Evolutionary conservation across 1,284 basidiomycete genomes (phyloP).

Genomic region (Naganishia cerealis): DNA sequence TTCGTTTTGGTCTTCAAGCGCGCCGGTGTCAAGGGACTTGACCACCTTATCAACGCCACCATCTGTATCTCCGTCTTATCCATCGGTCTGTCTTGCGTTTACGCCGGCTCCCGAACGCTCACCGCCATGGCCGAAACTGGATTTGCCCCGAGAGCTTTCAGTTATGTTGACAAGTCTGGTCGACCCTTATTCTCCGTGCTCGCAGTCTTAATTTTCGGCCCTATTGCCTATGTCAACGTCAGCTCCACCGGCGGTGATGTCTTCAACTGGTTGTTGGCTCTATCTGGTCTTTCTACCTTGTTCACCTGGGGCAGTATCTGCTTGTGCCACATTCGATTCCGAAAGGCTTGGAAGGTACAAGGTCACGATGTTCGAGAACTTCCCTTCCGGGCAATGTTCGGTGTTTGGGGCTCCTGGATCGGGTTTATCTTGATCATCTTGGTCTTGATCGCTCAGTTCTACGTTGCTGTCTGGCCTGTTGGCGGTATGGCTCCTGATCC

Average conservation of each 20-base stretch:
- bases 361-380: conserved; percentile 57
- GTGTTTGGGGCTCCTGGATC: conserved; percentile 55
- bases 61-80: conserved; percentile 54
- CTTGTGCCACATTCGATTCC: conserved; percentile 54
- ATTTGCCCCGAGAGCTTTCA: conserved; percentile 55
- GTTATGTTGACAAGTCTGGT: conserved; percentile 58
- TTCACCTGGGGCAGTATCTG: conserved; percentile 55
- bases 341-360: conserved; percentile 56
- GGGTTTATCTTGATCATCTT: conserved; percentile 51
- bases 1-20: conserved; percentile 57
- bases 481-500: conserved; percentile 39
- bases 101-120: conserved; percentile 52
- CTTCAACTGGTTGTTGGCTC: conserved; percentile 57
- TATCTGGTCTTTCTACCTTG: conserved; percentile 58
- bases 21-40: conserved; percentile 54
- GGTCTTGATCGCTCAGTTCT: conserved; percentile 50
- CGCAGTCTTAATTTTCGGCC: conserved; percentile 48
- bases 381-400: conserved; percentile 57
- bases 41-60: conserved; percentile 57
- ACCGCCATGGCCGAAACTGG: conserved; percentile 51
- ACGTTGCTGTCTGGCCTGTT: conserved; percentile 48
- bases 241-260: conserved; percentile 42
- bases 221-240: conserved; percentile 53
- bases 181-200: conserved; percentile 56
- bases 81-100: conserved; percentile 51